Base-by-base conservation (phyloP, 352 stramenopile species). In the Phytophthora pini region DNA sequence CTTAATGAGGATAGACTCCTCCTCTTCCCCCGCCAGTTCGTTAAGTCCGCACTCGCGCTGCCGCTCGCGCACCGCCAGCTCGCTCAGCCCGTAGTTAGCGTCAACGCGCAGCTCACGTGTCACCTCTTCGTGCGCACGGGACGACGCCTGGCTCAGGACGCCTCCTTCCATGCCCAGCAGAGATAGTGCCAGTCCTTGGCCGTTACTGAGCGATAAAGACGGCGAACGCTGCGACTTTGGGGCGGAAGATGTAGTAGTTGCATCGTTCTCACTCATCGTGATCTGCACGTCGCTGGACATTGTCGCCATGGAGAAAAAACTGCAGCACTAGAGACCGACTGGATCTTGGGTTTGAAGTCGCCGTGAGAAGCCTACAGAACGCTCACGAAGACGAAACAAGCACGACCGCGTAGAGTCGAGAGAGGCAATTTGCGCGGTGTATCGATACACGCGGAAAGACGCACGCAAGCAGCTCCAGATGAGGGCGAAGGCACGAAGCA, bases 1-100 rank as follows among this genome's bases (percentile, higher is more conserved):
- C 61, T 98, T 97, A 36, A 82, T 60, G 27, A 97, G 44, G n/a
- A 99, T 82, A 20, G 91, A 93, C 54, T 92, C 87, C 44, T 91
- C 79, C 50, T 92, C 83, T 22, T 91, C 83, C 17, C 56, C 77
- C 59, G 75, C 80, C n/a, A 94, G 65, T 59, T 92, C 78, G 63
- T 93, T 94, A 5, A 82, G 49, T 0, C 87, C 87, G 62, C 87
- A 80, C 64, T 92, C 77, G n/a, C 72, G 76, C 69, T 90, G 82
- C 7, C 87, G 81, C 47, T 88, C 72, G 13, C 77, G 65, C 5
- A 94, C 73, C 2, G 76, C 59, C n/a, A 87, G 52, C 48, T 80
- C 53, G 29, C 71, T 82, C 2, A 94, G 78, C 0, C 84, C 87
- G 36, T 88, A 82, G 61, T 79, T 82, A 24, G 77, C 57, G 47